Evolutionary conservation across 2,329 filamentous ascomycete species (phyloP), one percentile per base, ranked within the genome.

Genomic region (Bipolaris gigantea): DNA sequence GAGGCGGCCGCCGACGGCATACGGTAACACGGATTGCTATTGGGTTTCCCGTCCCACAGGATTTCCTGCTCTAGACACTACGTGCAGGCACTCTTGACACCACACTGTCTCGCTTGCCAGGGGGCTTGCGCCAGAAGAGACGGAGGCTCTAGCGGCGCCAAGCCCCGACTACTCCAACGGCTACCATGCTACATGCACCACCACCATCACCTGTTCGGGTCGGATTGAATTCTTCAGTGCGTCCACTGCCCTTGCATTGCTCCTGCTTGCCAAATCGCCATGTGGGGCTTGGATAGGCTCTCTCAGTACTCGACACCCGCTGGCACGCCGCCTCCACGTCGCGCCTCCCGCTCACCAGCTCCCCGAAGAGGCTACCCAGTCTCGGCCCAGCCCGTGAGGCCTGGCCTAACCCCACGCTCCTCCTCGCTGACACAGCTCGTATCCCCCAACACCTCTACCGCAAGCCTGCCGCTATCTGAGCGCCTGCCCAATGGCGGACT

Each of bases 251-350:
- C n/a, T 36, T 34, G 33, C 33, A 30, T 11, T 34, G 35, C 21
- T 38, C 16, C 36, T 19, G n/a, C 47, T 19, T 21, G 10, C 19
- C 27, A 48, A 32, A 49, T 65, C 35, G 70, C 54, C 53, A 96
- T 96, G 90, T 96, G 92, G 92, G 71, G 71, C 2, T 85, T 95
- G 71, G 92, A 96, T 79, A 88, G 92, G 73, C 85, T 96, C 62
- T 87, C 89, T 61, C 86, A 83, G 66, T 87, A 89, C 74, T 83
- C 86, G 53, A 85, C 84, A 73, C 79, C 85, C 75, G 80, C 84
- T 52, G 81, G 83, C 59, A 85, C 85, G 54, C 83, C 85, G 50
- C 85, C 69, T 78, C 85, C 56, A 33, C 81, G 81, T 55, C 86
- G 83, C 72, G 85, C 90, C 71, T 80, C 87, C 45, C 89, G 85